Evolutionary conservation across 2,329 filamentous ascomycete species (phyloP).

Genomic region (Colletotrichum falcatum): DNA sequence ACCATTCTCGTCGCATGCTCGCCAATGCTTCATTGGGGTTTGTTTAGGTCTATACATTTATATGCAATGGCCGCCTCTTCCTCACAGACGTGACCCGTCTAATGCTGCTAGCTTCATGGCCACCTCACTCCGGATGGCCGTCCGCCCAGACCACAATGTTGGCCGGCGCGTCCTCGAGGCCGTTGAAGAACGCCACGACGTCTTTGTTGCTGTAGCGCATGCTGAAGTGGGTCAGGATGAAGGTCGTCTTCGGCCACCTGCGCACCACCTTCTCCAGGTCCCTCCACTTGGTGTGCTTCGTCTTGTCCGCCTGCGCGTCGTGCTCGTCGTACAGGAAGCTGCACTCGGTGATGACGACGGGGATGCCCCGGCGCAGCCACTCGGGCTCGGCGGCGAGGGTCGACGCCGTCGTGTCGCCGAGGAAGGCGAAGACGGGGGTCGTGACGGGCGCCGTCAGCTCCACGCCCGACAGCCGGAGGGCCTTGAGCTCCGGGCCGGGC

Average conservation of each 20-base stretch:
- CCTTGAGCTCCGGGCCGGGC: slow-evolving; percentile 52
- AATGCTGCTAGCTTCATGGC: background rate
- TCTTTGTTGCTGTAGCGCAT: slow-evolving; percentile 56
- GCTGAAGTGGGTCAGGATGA: slow-evolving; percentile 62
- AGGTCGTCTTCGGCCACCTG: slow-evolving; percentile 56
- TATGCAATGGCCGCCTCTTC: background rate
- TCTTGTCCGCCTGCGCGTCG: slow-evolving; percentile 56
- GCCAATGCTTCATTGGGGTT: too few species aligned
- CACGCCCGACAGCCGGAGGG: slow-evolving; percentile 52
- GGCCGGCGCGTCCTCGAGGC: slow-evolving; percentile 52
- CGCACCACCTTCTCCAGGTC: slow-evolving; percentile 59
- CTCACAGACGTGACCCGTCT: accelerated
- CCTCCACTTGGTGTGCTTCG: slow-evolving; percentile 61
- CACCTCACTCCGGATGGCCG: slow-evolving; percentile 42
- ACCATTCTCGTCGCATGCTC: background rate
- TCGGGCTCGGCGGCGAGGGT: slow-evolving; percentile 54
- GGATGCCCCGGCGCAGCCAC: slow-evolving; percentile 55
- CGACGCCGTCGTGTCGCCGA: slow-evolving; percentile 59
- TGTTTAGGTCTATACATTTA: background rate
- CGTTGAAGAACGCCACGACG: slow-evolving; percentile 55
- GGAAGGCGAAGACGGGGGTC: slow-evolving; percentile 59
- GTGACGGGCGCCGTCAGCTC: slow-evolving; percentile 55
- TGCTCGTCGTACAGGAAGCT: slow-evolving; percentile 60
- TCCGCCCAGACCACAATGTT: slow-evolving; percentile 64
- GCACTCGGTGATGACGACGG: slow-evolving; percentile 63